Conservation (phyloP, 441 rosid species). For the Bruguiera hainesii region DNA sequence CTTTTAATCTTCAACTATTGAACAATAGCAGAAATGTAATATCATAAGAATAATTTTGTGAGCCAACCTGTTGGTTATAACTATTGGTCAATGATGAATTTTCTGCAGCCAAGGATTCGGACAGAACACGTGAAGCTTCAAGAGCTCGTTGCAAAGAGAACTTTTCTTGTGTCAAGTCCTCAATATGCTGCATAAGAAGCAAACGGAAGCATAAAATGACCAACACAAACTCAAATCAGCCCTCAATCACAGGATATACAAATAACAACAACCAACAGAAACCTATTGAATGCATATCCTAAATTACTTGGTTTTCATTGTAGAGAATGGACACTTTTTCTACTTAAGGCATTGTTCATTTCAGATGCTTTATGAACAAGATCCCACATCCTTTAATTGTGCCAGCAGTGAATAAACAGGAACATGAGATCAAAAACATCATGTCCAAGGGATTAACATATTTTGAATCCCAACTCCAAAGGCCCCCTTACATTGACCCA, state of each 20-base stretch:
- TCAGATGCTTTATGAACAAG: not conserved
- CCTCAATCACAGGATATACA: not conserved
- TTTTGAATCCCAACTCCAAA: not conserved
- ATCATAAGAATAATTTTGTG: not conserved
- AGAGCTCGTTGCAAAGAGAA: conserved; percentile 89
- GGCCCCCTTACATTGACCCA: not conserved
- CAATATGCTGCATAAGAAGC: conserved; percentile 63
- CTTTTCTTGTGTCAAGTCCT: conserved; percentile 90
- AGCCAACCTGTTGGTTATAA: conserved; percentile 81
- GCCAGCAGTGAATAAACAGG: not conserved
- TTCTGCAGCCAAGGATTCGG: conserved; percentile 88
- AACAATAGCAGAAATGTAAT: not conserved
- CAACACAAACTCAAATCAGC: conserved; percentile 1
- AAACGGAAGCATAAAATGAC: conserved; percentile 3
- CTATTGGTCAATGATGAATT: conserved; percentile 83
- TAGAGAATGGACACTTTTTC: not conserved
- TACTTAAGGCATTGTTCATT: not conserved
- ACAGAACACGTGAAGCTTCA: conserved; percentile 77
- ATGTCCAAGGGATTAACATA: not conserved
- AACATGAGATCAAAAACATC: not conserved
- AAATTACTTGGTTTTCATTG: too few relatives aligned
- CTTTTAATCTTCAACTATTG: not conserved
- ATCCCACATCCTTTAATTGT: not conserved
- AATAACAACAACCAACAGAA: not conserved
- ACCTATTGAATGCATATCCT: not conserved